These are phyloP conservation scores for Wickerhamiella allomyrinae DNA, from an alignment of 805 yeast genomes.

Conservation along the genomic window DNA sequence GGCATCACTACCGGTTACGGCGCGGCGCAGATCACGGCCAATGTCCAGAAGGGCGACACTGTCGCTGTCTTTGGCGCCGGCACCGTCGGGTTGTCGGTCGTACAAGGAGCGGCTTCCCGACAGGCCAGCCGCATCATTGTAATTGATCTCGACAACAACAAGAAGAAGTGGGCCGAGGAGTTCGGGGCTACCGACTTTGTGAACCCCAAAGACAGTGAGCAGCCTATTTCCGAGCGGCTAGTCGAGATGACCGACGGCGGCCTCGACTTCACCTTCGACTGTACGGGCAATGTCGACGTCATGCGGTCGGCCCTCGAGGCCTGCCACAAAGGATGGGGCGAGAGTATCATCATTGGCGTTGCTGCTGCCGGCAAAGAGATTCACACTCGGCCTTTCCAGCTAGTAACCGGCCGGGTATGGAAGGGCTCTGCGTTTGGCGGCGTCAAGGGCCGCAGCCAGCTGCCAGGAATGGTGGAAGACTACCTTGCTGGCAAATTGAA, in stretches of 20 bases:
- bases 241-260: constrained; percentile 94
- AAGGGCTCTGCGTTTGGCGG: constrained; percentile 99
- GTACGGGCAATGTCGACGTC: constrained; percentile 90
- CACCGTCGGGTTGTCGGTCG: constrained; percentile 89
- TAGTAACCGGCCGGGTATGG: constrained; percentile 98
- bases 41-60: constrained; percentile 79
- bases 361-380: constrained; percentile 98
- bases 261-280: constrained; percentile 87
- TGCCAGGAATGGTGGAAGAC: constrained; percentile 79
- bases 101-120: constrained; percentile 82
- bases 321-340: constrained; percentile 99
- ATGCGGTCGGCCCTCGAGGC: constrained; percentile 96
- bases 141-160: constrained; percentile 72
- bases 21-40: constrained; percentile 89
- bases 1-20: constrained; percentile 99
- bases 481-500: constrained; percentile 67
- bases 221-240: constrained; percentile 57
- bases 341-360: constrained; percentile 88
- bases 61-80: constrained; percentile 98
- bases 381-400: constrained; percentile 94
- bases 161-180: constrained; percentile 70
- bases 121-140: constrained; percentile 68
- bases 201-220: constrained; percentile 65
- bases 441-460: constrained; percentile 91
- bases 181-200: constrained; percentile 95